These are phyloP conservation scores for Gorgonomyces haynaldii DNA, from an alignment of 192 early-diverging fungal genomes.

Conservation along the genomic window DNA sequence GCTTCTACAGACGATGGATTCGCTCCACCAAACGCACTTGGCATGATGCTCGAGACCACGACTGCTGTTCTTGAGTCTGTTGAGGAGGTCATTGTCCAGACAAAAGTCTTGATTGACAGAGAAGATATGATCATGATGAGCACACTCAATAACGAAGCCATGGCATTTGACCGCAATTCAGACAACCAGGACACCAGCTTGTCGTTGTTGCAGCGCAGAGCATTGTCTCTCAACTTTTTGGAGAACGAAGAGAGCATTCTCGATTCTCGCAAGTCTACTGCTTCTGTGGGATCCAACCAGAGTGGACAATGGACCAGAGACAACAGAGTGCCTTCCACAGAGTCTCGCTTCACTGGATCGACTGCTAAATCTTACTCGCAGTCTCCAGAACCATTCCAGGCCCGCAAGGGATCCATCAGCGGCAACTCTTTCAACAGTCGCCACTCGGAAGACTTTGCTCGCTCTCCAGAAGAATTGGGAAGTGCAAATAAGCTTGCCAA, in stretches of 20 bases:
- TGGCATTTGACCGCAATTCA: too few relatives aligned
- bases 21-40: slow-evolving; percentile 40
- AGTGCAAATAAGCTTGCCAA: slow-evolving; percentile 21
- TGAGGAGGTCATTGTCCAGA: slow-evolving; percentile 34
- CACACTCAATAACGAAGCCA: slow-evolving; percentile 16
- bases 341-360: slow-evolving; percentile 1
- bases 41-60: slow-evolving; percentile 35
- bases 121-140: slow-evolving; percentile 33
- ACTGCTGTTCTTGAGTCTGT: slow-evolving; percentile 40
- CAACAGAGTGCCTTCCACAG: not conserved
- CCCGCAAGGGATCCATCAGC: not conserved
- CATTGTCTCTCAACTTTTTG: slow-evolving; percentile 26
- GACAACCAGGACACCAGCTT: slow-evolving; percentile 21
- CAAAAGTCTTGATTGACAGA: slow-evolving; percentile 41
- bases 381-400: not conserved
- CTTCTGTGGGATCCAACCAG: not conserved
- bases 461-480: not conserved
- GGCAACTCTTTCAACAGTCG: slow-evolving; percentile 2
- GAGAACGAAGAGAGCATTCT: slow-evolving; percentile 2
- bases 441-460: slow-evolving; percentile 4
- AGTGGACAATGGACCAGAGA: slow-evolving; percentile 5
- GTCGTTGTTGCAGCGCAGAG: slow-evolving; percentile 21
- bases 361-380: not conserved
- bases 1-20: slow-evolving; percentile 46
- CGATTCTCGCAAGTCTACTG: not conserved